These are phyloP conservation scores for Saccharomyces hybrid DNA, from an alignment of 1,139 yeast species.

Conservation along the genomic window DNA sequence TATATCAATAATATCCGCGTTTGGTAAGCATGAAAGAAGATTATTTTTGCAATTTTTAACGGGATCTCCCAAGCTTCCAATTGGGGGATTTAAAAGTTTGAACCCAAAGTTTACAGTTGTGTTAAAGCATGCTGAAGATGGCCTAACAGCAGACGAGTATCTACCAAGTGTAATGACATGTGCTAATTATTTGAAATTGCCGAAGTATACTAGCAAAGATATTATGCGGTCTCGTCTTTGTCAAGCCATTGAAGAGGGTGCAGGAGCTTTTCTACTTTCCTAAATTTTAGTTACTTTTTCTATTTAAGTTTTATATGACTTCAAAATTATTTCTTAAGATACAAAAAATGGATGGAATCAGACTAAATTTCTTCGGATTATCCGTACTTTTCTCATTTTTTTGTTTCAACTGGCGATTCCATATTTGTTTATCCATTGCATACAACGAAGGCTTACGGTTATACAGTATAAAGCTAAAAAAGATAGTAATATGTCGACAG, in stretches of 20 bases:
- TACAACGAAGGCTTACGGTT: not conserved
- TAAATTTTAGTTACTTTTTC: constrained; percentile 18
- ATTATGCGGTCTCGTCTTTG: constrained; percentile 51
- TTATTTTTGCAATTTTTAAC: constrained; percentile 80
- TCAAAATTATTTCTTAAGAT: not conserved
- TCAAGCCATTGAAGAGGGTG: constrained; percentile 81
- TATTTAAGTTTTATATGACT: not conserved
- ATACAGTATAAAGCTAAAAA: not conserved
- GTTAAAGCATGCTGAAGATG: constrained; percentile 65
- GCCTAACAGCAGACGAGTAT: constrained; percentile 65
- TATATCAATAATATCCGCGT: constrained; percentile 51
- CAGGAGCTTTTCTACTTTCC: constrained; percentile 80
- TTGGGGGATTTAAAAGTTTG: constrained; percentile 85
- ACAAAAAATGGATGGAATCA: not conserved
- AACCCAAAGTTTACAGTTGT: constrained; percentile 86
- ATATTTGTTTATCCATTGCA: not conserved
- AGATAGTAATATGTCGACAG: not conserved
- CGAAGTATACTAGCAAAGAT: constrained; percentile 61
- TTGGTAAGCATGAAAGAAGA: constrained; percentile 51
- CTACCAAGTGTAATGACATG: constrained; percentile 98
- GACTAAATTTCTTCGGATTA: not conserved
- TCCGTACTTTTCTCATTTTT: not conserved
- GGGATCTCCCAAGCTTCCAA: constrained; percentile 87
- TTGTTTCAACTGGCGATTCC: not conserved
- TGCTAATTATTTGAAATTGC: constrained; percentile 87